A percentile compares a stretch with the other conserved stretches of the same genome.
phyloP scores from a whole-genome alignment of 345 rosid species.

The Balakata baccata region DNA sequence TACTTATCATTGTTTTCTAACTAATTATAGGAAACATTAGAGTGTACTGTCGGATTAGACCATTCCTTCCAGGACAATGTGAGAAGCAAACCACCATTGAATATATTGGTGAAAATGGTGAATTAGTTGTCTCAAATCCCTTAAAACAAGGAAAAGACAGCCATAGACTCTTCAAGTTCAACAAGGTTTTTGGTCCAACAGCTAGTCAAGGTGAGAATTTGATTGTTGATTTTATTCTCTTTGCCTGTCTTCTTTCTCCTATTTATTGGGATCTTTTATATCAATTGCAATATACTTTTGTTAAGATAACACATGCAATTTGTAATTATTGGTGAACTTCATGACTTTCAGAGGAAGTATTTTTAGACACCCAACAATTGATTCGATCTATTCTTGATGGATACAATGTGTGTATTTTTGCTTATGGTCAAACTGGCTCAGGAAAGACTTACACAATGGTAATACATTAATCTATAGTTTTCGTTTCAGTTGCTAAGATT shows the following conservation, averaged over 20 bases:
- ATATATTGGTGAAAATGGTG: conserved; percentile 84
- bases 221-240: neutral
- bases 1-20: conserved; percentile 23
- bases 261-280: neutral
- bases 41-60: conserved; percentile 92
- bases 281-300: conserved; percentile 10
- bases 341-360: conserved; percentile 71
- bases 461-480: conserved; percentile 15
- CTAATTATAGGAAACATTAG: conserved; percentile 73
- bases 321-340: neutral
- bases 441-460: conserved; percentile 99
- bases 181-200: conserved; percentile 79
- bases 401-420: conserved; percentile 91
- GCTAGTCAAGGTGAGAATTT: conserved; percentile 70
- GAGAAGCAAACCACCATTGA: conserved; percentile 70
- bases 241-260: neutral
- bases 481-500: conserved; percentile 7
- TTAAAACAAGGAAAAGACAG: conserved; percentile 74
- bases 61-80: conserved; percentile 83
- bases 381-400: conserved; percentile 96
- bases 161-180: conserved; percentile 76
- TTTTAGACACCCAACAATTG: conserved; percentile 81
- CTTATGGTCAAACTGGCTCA: conserved; percentile 99
- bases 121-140: conserved; percentile 81
- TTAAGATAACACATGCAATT: neutral